Evolutionary conservation across 768 basidiomycete genomes (phyloP), one percentile per base, ranked within the genome.

Genomic region (Trametes sanguinea): DNA sequence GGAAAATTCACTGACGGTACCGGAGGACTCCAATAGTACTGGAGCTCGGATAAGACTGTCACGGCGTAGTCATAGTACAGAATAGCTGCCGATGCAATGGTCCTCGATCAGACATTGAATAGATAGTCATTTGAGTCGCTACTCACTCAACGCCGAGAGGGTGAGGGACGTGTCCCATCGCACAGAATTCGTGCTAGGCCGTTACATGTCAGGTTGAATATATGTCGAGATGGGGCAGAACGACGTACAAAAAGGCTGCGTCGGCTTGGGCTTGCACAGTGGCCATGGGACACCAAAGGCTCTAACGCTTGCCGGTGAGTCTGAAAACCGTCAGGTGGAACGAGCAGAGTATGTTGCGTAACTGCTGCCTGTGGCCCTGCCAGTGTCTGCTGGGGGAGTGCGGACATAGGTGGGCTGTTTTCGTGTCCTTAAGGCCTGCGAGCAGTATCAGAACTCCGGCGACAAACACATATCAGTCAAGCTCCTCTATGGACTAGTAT

Each of bases 41-140:
- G 73, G 13, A 81, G 72, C 63, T 85, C 84, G 35, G 61, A 55
- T 1, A 66, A 47, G 6, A 85, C 63, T 0, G 84, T 85, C 40
- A 83, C 68, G 32, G 74, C 44, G 61, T 82, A 81, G 48, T 84
- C 83, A 52, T 80, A 80, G n/a, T 77, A 66, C 30, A 78, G 65
- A 17, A 76, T 54, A 4, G 51, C 76, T 72, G 17, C 7, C 8
- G 22, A 11, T 39, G 8, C 27, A 4, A n/a, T 30, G 29, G 27
- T 22, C 16, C 3, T 30, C 22, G 0, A 13, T 2, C 17, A 3
- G 35, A 10, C 1, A n/a, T 8, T n/a, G 7, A 1, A 13, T 40
- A 13, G 32, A 22, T 1, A 22, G 22, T 22, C 22, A 22, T 22
- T 22, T 22, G n/a, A n/a, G n/a, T 17, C 3, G 4, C 27, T 8